Conservation (phyloP, 352 stramenopile species). For the Phytophthora pluvialis region DNA sequence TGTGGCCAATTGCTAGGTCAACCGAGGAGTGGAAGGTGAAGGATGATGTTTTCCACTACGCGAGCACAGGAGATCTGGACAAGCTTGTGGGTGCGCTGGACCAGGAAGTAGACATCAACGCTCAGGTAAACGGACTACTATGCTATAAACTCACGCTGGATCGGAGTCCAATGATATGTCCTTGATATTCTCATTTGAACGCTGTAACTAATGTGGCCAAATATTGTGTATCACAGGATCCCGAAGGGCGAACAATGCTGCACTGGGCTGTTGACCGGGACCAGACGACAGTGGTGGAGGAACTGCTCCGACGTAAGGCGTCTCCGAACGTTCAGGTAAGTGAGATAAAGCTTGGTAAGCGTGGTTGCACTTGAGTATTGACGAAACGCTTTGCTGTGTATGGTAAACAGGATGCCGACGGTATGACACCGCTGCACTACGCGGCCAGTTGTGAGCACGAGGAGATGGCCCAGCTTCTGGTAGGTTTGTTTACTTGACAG, state of each 20-base stretch:
- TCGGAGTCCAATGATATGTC: neutral
- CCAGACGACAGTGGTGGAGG: constrained; percentile 54
- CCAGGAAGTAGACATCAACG: constrained; percentile 50
- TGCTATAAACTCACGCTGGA: neutral
- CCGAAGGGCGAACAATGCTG: constrained; percentile 81
- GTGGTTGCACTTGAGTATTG: constrained; percentile 3
- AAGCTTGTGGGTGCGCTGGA: constrained; percentile 56
- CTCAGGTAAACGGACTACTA: constrained; percentile 35
- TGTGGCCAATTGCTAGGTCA: constrained; percentile 39
- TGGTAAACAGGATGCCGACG: constrained; percentile 61
- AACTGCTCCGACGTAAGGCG: constrained; percentile 60
- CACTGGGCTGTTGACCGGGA: constrained; percentile 82
- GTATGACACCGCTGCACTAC: constrained; percentile 86
- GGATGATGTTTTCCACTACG: constrained; percentile 76
- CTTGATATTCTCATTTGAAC: constrained; percentile 4
- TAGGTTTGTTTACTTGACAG: constrained; percentile 36
- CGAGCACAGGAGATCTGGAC: constrained; percentile 64
- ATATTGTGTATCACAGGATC: constrained; percentile 46
- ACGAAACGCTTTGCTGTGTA: constrained; percentile 5
- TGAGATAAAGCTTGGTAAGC: neutral
- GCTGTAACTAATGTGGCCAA: neutral
- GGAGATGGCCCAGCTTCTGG: constrained; percentile 65
- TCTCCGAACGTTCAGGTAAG: constrained; percentile 66
- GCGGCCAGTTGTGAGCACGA: constrained; percentile 77
- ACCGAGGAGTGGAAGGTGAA: constrained; percentile 80